Evolutionary conservation across 768 basidiomycete species (phyloP).

Genomic region (Hericium alpestre): DNA sequence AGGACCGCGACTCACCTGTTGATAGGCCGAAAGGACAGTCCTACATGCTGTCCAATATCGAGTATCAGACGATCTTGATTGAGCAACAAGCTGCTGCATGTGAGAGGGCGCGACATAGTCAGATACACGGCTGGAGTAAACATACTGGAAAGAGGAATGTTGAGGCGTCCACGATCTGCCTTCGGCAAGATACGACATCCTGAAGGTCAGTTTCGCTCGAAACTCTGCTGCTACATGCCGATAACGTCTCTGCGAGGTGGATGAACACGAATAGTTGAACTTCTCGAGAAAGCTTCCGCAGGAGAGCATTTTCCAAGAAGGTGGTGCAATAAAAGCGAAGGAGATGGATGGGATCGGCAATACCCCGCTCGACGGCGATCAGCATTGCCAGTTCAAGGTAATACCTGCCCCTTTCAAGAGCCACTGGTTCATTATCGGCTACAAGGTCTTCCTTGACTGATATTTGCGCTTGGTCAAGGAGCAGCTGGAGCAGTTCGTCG

Average conservation of each 20-base stretch:
- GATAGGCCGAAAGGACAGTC: slow-evolving; percentile 34
- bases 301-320: slow-evolving; percentile 33
- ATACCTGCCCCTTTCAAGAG: slow-evolving; percentile 27
- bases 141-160: slow-evolving; percentile 39
- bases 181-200: slow-evolving; percentile 27
- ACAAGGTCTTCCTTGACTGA: slow-evolving; percentile 23
- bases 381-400: slow-evolving; percentile 38
- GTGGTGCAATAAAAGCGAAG: slow-evolving; percentile 41
- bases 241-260: slow-evolving; percentile 34
- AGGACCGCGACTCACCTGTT: slow-evolving; percentile 22
- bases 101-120: not conserved
- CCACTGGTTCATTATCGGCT: slow-evolving; percentile 18
- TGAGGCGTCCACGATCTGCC: slow-evolving; percentile 40
- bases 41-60: slow-evolving; percentile 28
- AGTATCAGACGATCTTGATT: slow-evolving; percentile 18
- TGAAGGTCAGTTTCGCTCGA: slow-evolving; percentile 18
- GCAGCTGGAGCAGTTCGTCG: slow-evolving; percentile 27
- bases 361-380: slow-evolving; percentile 30
- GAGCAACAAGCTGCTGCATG: slow-evolving; percentile 22
- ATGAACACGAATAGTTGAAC: slow-evolving; percentile 37
- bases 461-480: slow-evolving; percentile 28
- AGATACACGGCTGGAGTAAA: not conserved
- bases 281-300: slow-evolving; percentile 33
- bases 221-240: slow-evolving; percentile 23
- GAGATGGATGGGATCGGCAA: slow-evolving; percentile 34